phyloP scores from a whole-genome alignment of 306 rosid genomes.

The Cucumis melo region DNA sequence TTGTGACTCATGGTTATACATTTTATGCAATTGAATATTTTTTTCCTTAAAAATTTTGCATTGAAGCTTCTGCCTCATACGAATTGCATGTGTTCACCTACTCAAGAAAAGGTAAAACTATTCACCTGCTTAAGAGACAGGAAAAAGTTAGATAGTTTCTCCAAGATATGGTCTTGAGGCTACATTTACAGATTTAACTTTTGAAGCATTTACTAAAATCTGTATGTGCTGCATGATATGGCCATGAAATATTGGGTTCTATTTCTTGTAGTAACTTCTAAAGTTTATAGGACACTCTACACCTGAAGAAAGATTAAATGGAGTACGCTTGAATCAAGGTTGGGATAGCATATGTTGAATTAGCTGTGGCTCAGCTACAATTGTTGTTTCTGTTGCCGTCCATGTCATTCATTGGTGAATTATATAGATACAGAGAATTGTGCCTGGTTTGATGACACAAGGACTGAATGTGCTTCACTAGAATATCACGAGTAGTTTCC shows the following conservation, averaged over 20 bases:
- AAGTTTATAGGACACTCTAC: background rate
- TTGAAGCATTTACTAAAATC: background rate
- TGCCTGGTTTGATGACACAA: background rate
- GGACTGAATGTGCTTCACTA: background rate
- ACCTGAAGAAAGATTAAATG: background rate
- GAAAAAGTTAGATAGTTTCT: background rate
- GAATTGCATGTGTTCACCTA: background rate
- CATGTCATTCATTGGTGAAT: background rate
- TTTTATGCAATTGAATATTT: background rate
- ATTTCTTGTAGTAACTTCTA: background rate
- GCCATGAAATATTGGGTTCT: background rate
- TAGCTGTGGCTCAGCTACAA: background rate
- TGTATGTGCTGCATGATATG: background rate
- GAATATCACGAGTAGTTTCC: background rate
- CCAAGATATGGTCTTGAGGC: background rate
- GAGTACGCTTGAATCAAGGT: background rate
- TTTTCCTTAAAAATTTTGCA: background rate
- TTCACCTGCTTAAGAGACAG: background rate
- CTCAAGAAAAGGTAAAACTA: background rate
- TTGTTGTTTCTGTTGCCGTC: background rate
- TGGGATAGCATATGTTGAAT: background rate
- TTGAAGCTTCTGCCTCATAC: background rate
- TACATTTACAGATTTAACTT: background rate
- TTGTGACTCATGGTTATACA: background rate
- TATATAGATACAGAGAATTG: background rate